A percentile compares a stretch with the other conserved stretches of the same genome.
Evolutionary conservation across 495 filamentous ascomycete species (phyloP).

Genomic region (Durotheca rogersii): DNA sequence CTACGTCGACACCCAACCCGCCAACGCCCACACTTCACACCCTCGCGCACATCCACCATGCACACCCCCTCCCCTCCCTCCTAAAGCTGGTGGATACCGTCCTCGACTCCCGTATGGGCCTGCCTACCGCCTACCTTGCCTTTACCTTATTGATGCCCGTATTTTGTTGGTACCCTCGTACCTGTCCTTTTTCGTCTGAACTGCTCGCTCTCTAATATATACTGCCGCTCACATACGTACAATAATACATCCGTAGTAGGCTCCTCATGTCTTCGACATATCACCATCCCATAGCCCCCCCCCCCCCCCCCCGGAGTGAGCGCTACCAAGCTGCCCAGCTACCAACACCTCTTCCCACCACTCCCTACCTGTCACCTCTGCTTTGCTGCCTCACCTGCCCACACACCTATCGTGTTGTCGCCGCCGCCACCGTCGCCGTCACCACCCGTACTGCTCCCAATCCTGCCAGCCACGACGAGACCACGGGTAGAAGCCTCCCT

Average conservation of each 20-base stretch:
- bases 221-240: too few species aligned
- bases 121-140: not conserved
- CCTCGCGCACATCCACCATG: too few species aligned
- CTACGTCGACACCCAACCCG: too few species aligned
- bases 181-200: conserved; percentile 31
- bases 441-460: not conserved
- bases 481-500: too few species aligned
- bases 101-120: too few species aligned
- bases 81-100: too few species aligned
- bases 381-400: conserved; percentile 5
- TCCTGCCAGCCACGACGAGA: not conserved
- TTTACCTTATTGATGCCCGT: conserved; percentile 9
- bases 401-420: not conserved
- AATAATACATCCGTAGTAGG: too few species aligned
- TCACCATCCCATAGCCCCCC: conserved; percentile 12
- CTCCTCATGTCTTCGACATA: conserved; percentile 19
- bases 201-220: conserved; percentile 12
- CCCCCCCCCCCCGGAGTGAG: too few species aligned
- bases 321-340: too few species aligned
- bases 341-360: not conserved
- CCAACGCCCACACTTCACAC: too few species aligned
- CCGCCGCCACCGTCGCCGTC: conserved; percentile 5
- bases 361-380: not conserved
- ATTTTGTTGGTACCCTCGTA: conserved; percentile 10
- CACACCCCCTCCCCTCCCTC: too few species aligned